These are phyloP conservation scores for Tilletia setariae DNA, from an alignment of 1,284 basidiomycete species.

Conservation along the genomic window DNA sequence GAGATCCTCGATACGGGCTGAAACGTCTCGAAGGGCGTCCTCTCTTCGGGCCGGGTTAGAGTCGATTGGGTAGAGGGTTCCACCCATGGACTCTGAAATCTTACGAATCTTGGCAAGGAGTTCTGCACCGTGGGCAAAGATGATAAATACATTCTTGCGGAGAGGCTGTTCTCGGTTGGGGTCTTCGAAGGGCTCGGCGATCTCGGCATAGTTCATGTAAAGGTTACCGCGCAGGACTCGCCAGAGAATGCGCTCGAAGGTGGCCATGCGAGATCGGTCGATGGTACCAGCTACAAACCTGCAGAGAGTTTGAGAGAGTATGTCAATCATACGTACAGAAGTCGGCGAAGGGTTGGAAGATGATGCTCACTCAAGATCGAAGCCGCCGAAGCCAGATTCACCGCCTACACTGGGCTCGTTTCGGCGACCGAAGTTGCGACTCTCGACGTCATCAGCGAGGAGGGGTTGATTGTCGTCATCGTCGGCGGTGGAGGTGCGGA, in stretches of 20 bases:
- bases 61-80: slow-evolving; percentile 92
- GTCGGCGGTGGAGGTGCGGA: slow-evolving; percentile 69
- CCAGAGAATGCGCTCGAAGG: slow-evolving; percentile 97
- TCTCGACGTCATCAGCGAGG: slow-evolving; percentile 76
- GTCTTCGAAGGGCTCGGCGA: slow-evolving; percentile 86
- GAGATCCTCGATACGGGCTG: slow-evolving; percentile 84
- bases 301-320: slow-evolving; percentile 17
- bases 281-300: slow-evolving; percentile 96
- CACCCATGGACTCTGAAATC: slow-evolving; percentile 97
- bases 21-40: slow-evolving; percentile 83
- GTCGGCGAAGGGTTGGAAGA: neutral
- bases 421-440: slow-evolving; percentile 53
- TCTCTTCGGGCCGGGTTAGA: slow-evolving; percentile 85
- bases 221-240: slow-evolving; percentile 94
- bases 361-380: slow-evolving; percentile 65
- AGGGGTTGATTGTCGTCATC: slow-evolving; percentile 86
- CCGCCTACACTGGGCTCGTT: slow-evolving; percentile 44
- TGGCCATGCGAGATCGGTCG: slow-evolving; percentile 83
- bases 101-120: slow-evolving; percentile 96
- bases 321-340: slow-evolving; percentile 18
- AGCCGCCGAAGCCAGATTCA: slow-evolving; percentile 56
- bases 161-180: slow-evolving; percentile 62
- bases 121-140: slow-evolving; percentile 93
- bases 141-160: slow-evolving; percentile 95
- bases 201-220: slow-evolving; percentile 97